These are phyloP conservation scores for Flaveria sonorensis DNA, from an alignment of 129 eudicot species.

Conservation along the genomic window DNA sequence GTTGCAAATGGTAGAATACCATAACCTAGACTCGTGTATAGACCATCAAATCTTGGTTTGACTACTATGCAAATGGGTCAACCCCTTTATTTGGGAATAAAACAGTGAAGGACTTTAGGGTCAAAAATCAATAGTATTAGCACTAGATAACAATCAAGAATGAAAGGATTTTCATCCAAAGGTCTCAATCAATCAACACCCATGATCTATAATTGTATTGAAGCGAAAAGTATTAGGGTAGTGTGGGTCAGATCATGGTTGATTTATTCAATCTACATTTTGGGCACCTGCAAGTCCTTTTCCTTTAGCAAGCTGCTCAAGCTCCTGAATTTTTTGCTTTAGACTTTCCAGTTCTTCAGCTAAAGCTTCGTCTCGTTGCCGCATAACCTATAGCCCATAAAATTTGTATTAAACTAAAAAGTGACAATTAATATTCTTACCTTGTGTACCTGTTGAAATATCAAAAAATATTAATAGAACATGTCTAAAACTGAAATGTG, in stretches of 20 bases:
- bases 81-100: constrained; percentile 33
- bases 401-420: not conserved
- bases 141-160: constrained; percentile 22
- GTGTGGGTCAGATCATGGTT: constrained; percentile 42
- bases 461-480: not conserved
- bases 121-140: constrained; percentile 29
- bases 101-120: constrained; percentile 18
- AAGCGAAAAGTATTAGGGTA: not conserved
- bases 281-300: constrained; percentile 69
- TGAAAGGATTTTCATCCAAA: constrained; percentile 19
- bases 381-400: constrained; percentile 49
- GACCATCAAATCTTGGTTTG: constrained; percentile 23
- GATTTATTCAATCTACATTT: constrained; percentile 44
- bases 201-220: constrained; percentile 17
- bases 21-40: constrained; percentile 7
- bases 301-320: constrained; percentile 68
- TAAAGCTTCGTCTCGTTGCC: constrained; percentile 68
- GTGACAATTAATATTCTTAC: not conserved
- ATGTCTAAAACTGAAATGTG: not conserved
- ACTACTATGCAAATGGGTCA: constrained; percentile 19
- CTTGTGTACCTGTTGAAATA: not conserved
- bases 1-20: constrained; percentile 16
- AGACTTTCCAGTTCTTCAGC: constrained; percentile 70
- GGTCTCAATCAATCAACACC: constrained; percentile 16
- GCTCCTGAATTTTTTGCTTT: constrained; percentile 58